Conservation (phyloP, 2,329 filamentous ascomycete genomes). For the Arthroderma uncinatum region DNA sequence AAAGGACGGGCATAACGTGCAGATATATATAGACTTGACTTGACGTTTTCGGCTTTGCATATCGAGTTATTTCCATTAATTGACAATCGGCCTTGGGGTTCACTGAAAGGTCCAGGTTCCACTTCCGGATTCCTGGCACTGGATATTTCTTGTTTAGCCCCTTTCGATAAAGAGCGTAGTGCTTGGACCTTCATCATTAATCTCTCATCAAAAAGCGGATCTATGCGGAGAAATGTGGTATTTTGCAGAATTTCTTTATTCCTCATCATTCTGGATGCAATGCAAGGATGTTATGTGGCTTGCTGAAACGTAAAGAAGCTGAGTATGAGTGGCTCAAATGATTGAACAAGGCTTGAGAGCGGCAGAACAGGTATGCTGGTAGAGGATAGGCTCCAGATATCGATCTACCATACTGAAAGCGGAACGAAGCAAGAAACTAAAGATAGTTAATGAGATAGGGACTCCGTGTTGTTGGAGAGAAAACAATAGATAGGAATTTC, state of each 20-base stretch:
- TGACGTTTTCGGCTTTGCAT: not conserved
- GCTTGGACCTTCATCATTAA: not conserved
- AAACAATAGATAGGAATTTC: not conserved
- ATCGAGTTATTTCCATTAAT: not conserved
- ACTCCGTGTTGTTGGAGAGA: not conserved
- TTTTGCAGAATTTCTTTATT: not conserved
- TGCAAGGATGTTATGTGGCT: not conserved
- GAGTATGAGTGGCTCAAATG: not conserved
- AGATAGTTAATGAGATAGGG: not conserved
- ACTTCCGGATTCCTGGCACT: not conserved
- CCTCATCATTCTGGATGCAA: not conserved
- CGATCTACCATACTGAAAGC: not conserved
- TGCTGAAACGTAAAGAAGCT: not conserved
- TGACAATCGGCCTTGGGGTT: not conserved
- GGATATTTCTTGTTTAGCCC: not conserved
- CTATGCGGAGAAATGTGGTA: not conserved
- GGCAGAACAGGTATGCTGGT: not conserved
- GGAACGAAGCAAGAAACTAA: not conserved
- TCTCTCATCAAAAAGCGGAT: not conserved
- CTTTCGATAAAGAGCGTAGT: not conserved
- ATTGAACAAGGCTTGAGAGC: not conserved
- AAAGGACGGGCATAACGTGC: not conserved
- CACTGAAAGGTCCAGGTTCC: not conserved
- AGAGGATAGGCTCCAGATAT: not conserved
- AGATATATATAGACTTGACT: constrained; percentile 3